Evolutionary conservation across 805 yeast species (phyloP).

Genomic region (Wickerhamiella brachini): DNA sequence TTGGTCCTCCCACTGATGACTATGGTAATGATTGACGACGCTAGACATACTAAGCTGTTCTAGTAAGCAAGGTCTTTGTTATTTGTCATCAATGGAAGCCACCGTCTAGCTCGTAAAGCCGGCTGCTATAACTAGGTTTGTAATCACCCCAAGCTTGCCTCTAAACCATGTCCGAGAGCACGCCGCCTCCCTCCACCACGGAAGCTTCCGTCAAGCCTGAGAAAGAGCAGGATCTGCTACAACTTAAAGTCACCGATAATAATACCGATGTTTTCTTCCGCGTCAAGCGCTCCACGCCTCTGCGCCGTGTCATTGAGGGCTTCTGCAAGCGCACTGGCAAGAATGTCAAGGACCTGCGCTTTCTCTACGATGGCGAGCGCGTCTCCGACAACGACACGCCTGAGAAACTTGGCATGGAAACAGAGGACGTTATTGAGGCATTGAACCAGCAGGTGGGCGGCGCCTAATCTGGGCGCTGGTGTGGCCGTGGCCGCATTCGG

Average conservation of each 20-base stretch:
- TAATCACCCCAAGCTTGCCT: neutral
- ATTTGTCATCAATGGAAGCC: too few species aligned
- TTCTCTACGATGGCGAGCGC: constrained; percentile 86
- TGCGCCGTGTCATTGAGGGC: constrained; percentile 92
- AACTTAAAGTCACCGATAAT: constrained; percentile 88
- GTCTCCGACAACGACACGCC: constrained; percentile 84
- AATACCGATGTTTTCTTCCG: constrained; percentile 89
- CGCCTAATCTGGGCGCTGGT: neutral
- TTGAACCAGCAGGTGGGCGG: constrained; percentile 72
- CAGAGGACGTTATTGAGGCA: constrained; percentile 93
- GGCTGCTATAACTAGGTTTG: too few species aligned
- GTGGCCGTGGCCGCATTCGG: too few species aligned
- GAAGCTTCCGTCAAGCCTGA: constrained; percentile 27
- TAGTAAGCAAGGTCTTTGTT: too few species aligned
- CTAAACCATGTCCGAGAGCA: constrained; percentile 3
- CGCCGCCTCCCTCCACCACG: neutral
- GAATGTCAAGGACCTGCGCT: constrained; percentile 65
- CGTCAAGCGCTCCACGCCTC: constrained; percentile 81
- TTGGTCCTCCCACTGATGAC: too few species aligned
- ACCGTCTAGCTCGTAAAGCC: too few species aligned
- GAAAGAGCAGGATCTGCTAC: constrained; percentile 62
- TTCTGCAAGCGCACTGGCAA: constrained; percentile 97
- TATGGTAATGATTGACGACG: too few species aligned
- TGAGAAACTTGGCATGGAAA: constrained; percentile 75
- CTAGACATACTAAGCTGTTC: too few species aligned